Evolutionary conservation across 192 early-diverging fungal genomes (phyloP), one percentile per base, ranked within the genome.

Genomic region (Powellomyces hirtus): DNA sequence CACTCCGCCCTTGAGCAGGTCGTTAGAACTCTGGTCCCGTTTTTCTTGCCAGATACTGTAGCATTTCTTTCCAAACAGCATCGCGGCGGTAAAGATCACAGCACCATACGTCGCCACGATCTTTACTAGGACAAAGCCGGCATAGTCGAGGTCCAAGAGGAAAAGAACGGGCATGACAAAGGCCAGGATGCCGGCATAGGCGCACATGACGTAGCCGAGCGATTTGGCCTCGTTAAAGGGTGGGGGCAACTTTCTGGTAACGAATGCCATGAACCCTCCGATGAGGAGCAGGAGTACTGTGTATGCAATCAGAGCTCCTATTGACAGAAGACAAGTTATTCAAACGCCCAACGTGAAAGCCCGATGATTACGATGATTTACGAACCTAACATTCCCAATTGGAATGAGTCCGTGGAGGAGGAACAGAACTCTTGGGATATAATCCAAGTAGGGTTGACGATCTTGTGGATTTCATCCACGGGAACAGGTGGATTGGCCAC

Each of bases 41-140:
- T 64, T 63, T 3, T 49, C 42, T 11, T 1, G 1, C 27, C 31
- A 66, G 0, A 38, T n/a, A 26, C n/a, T 50, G 53, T 56, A 66
- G 34, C 50, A 66, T n/a, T 66, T 66, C 1, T 66, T 57, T 18
- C 26, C 53, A 57, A 66, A 66, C 53, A 66, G 20, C 8, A 66
- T 27, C n/a, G 33, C 64, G 5, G 57, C n/a, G 10, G 64, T 66
- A 6, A 31, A 14, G 6, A 22, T 26, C 10, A 66, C 52, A 8
- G 37, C 64, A 5, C 22, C 64, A n/a, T 24, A 26, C 18, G 64
- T 56, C 5, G 64, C 64, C 16, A 66, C 38, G 26, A 31, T 57
- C 36, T 66, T 66, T 14, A 66, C 14, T 4, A 57, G 20, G n/a
- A 38, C 5, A 7, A 52, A 55, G 3, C 51, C 51, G 14, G 33